Base-by-base conservation (phyloP, 805 yeast species). In the Crinitomyces ghanaensis region DNA sequence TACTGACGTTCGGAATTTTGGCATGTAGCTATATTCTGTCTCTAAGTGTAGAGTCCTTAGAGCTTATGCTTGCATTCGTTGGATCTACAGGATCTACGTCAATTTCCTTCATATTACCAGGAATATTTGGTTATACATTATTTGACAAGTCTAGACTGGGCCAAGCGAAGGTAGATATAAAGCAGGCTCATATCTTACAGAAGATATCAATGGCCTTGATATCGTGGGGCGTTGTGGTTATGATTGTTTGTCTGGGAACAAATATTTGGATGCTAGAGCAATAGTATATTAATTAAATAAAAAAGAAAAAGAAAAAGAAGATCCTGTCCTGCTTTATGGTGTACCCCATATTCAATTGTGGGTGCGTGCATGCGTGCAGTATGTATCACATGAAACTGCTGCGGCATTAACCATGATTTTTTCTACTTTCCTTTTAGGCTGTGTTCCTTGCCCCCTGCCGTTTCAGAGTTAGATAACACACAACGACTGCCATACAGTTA, bases 11-110 rank as follows among this genome's bases (percentile, higher is more conserved):
- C 2, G 30, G 45, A 3, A 61, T 72, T 19, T 61, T 85, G 32
- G 24, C 66, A 1, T 47, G 64, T 4, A 72, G 84, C 30, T 84
- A 78, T 50, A 35, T 61, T 1, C 60, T 78, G 6, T 91, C 95
- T 0, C 57, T 77, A 22, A 54, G 72, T 3, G 77, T 85, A 19
- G 61, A 61, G 9, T 82, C 94, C 0, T 70, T 85, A 44, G 93
- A 88, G 18, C 69, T 76, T 30, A 86, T 86, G 9, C 60, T 85
- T 44, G 85, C 94, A 2, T 63, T 85, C 42, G 94, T 85, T 3
- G 96, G 96, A 2, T 81, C 95, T 1, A 84, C 95, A 0, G 95
- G 95, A 0, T 82, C 94, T 1, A 85, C 95, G 0, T 72, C 93
- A 4, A 84, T 86, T 33, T 84, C 95, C 8, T 85, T 85, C 51